Evolutionary conservation across 116 monocot species (phyloP), one percentile per base, ranked within the genome.

Genomic region (Phalaenopsis hybrid): DNA sequence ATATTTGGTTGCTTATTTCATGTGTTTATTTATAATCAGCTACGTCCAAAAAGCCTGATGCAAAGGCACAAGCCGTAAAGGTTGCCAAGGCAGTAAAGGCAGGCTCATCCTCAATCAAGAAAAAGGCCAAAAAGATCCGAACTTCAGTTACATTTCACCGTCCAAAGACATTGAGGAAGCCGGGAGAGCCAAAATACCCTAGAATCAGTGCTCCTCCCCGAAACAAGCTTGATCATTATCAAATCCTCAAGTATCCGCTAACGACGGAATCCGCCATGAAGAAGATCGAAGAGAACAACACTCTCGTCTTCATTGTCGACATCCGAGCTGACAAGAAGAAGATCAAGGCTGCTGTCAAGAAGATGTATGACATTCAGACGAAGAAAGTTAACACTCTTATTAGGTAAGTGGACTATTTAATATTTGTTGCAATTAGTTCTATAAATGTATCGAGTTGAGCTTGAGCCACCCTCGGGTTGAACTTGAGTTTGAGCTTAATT

Each of bases 191-290:
- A 0, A 85, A 77, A 75, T 88, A 88, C 37, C 88, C 88, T 44
- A 84, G 88, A 79, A 78, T 81, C 34, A 84, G 84, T 20, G 88
- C 85, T 13, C 79, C 88, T 51, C 84, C 84, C 3, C 78, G 87
- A 17, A 84, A 84, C 84, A 87, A 84, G 84, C 82, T 88, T 3
- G 88, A 88, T 61, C 88, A 88, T 11, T 88, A 88, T 44, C 85
- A 88, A 12, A 88, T 88, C 25, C 81, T 88, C 55, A 88, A 88
- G 55, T 88, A 85, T 28, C 88, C 85, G 6, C 63, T 88, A 8
- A 88, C 85, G 1, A 88, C 88, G 11, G 88, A 88, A 67, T 88
- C 88, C 5, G 88, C 88, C 21, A 88, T 88, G 85, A 88, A 88
- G 85, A 88, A 85, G 59, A 85, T 88, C 15, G 85, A 88, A 73